phyloP scores from a whole-genome alignment of 225 moss, liverwort and hornwort species.

The Sphagnum contortum region DNA sequence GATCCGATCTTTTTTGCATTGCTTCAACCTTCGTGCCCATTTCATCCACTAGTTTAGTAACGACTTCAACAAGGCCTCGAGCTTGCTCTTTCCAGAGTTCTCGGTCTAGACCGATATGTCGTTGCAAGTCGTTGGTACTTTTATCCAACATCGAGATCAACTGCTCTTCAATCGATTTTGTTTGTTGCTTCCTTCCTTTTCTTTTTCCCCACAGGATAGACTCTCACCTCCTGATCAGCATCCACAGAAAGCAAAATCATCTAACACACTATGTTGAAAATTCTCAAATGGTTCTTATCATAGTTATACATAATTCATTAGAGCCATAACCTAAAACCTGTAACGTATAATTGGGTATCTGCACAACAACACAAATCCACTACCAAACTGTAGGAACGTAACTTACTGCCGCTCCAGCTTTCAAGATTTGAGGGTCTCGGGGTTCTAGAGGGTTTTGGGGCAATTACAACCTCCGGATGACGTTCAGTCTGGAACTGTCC shows the following conservation, averaged over 20 bases:
- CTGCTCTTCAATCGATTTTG: conserved; percentile 39
- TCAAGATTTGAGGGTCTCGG: too few species aligned
- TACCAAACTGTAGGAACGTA: too few species aligned
- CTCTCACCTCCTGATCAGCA: conserved; percentile 29
- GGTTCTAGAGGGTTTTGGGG: too few species aligned
- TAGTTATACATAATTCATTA: too few species aligned
- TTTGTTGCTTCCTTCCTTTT: conserved; percentile 44
- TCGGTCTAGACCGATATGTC: conserved; percentile 41
- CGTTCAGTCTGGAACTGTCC: too few species aligned
- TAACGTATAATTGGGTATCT: too few species aligned
- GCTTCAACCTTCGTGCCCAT: conserved; percentile 48
- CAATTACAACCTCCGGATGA: too few species aligned
- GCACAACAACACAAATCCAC: too few species aligned
- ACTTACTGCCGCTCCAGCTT: too few species aligned
- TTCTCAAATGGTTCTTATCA: too few species aligned
- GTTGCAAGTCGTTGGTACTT: conserved; percentile 35
- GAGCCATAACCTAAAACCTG: too few species aligned
- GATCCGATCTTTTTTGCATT: conserved; percentile 36
- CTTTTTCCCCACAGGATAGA: conserved; percentile 25
- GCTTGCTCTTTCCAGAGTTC: conserved; percentile 54
- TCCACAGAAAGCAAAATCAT: not conserved
- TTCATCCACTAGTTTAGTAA: conserved; percentile 34
- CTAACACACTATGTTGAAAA: too few species aligned
- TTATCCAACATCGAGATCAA: conserved; percentile 37
- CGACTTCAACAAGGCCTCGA: conserved; percentile 31